Conservation (phyloP, 345 rosid genomes). For the Sonneratia alba region DNA sequence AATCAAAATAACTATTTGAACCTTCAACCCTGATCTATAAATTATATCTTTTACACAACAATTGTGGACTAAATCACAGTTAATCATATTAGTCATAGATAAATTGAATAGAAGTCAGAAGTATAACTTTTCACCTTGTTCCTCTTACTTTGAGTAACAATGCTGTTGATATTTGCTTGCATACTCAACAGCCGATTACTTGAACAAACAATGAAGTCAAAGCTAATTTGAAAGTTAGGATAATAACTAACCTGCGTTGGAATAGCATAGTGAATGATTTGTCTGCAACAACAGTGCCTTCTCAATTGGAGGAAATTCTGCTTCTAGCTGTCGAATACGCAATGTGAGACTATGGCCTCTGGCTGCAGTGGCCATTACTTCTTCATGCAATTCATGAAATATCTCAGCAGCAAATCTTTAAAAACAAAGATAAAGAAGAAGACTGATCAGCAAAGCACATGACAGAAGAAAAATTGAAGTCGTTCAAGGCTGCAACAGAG, state of each 20-base stretch:
- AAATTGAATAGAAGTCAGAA: neutral
- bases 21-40: neutral
- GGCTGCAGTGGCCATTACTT: constrained; percentile 80
- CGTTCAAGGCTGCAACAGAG: neutral
- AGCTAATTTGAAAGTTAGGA: neutral
- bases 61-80: neutral
- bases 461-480: neutral
- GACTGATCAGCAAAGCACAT: neutral
- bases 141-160: neutral
- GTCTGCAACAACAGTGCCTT: constrained; percentile 79
- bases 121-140: neutral
- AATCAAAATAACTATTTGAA: neutral
- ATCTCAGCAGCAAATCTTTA: constrained; percentile 95
- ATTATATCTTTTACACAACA: neutral
- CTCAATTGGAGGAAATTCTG: constrained; percentile 75
- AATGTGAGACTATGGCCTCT: constrained; percentile 89
- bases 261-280: constrained; percentile 52
- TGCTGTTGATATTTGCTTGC: neutral
- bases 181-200: neutral
- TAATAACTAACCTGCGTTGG: constrained; percentile 47
- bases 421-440: constrained; percentile 12
- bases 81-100: neutral
- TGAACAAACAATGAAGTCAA: neutral
- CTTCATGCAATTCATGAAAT: constrained; percentile 95
- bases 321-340: constrained; percentile 91